Conservation (phyloP, 1,284 basidiomycete species). For the Ceratobasidium sp. region DNA sequence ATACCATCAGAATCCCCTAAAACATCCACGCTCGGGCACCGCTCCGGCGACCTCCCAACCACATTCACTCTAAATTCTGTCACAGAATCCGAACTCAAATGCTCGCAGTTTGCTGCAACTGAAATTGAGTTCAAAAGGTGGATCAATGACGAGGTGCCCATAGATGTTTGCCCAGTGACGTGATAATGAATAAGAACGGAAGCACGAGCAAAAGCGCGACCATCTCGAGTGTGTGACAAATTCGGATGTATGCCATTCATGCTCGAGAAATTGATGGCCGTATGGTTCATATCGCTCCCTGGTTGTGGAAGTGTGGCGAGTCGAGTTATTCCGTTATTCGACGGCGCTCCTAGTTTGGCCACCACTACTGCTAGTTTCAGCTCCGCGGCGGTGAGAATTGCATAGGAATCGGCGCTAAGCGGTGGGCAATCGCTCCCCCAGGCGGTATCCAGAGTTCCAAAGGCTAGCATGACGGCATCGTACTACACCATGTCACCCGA, state of each 20-base stretch:
- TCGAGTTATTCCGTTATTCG: background rate
- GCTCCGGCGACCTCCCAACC: slow-evolving; percentile 1
- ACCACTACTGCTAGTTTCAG: background rate
- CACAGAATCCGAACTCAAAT: background rate
- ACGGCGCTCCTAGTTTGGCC: background rate
- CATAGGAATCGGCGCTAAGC: slow-evolving; percentile 20
- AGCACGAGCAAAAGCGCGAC: slow-evolving; percentile 1
- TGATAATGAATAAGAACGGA: slow-evolving; percentile 16
- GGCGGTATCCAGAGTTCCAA: background rate
- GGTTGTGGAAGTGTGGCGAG: background rate
- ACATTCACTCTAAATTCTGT: slow-evolving; percentile 10
- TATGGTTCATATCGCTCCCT: background rate
- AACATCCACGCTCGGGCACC: background rate
- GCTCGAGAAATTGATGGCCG: background rate
- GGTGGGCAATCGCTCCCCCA: slow-evolving; percentile 3
- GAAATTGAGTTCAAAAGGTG: slow-evolving; percentile 9
- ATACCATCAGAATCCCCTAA: slow-evolving; percentile 1
- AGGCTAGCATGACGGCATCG: background rate
- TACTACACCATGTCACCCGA: background rate
- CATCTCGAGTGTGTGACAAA: background rate
- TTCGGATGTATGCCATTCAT: background rate
- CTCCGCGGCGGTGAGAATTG: slow-evolving; percentile 9
- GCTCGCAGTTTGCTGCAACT: background rate
- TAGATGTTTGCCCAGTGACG: background rate
- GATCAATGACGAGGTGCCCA: background rate